Evolutionary conservation across 2,329 filamentous ascomycete species (phyloP).

Genomic region (Bipolaris bicolor): DNA sequence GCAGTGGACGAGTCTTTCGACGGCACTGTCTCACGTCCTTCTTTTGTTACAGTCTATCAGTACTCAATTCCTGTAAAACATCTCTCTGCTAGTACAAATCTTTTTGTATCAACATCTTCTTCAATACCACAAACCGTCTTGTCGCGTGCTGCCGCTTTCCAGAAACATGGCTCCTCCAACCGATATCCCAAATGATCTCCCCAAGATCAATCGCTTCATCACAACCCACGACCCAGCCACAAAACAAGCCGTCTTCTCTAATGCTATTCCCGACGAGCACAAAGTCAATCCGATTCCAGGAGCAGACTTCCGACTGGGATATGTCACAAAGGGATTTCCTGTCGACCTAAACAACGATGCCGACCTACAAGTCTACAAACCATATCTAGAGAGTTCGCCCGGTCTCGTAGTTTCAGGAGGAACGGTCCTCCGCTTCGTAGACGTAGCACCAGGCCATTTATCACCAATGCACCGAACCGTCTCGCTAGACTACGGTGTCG

Average conservation of each 20-base stretch:
- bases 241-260: constrained; percentile 45
- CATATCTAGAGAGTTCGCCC: constrained; percentile 53
- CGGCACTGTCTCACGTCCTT: not conserved
- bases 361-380: constrained; percentile 56
- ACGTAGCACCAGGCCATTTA: constrained; percentile 36
- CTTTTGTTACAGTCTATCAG: not conserved
- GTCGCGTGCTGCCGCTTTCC: not conserved
- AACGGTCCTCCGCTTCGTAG: constrained; percentile 52
- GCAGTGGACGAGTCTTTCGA: not conserved
- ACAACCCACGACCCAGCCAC: constrained; percentile 43
- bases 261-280: constrained; percentile 31
- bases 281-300: constrained; percentile 28
- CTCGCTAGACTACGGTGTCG: constrained; percentile 48
- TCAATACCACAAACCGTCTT: not conserved
- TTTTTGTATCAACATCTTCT: not conserved
- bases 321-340: constrained; percentile 57
- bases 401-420: constrained; percentile 56
- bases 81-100: not conserved
- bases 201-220: constrained; percentile 43
- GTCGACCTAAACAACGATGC: constrained; percentile 52
- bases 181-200: constrained; percentile 30
- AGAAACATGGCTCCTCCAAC: constrained; percentile 22
- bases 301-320: constrained; percentile 54
- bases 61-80: not conserved
- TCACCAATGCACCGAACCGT: constrained; percentile 50